phyloP scores from a whole-genome alignment of 306 rosid genomes.

The Cucumis hystrix region DNA sequence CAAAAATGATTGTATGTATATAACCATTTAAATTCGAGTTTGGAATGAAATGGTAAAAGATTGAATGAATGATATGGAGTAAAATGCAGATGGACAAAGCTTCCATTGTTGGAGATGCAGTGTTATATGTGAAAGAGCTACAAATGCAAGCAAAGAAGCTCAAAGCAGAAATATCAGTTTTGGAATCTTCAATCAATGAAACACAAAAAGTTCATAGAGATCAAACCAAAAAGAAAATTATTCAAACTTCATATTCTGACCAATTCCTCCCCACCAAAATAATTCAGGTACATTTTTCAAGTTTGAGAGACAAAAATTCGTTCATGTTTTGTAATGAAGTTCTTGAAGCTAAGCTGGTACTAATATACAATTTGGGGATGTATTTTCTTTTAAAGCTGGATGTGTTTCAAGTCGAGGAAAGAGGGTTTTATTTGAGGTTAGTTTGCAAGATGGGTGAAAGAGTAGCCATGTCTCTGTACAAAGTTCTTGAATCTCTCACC shows the following conservation, averaged over 20 bases:
- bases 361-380: not conserved
- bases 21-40: too few relatives aligned
- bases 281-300: conserved; percentile 35
- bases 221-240: conserved; percentile 13
- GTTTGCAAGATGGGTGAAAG: conserved; percentile 52
- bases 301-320: not conserved
- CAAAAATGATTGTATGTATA: too few relatives aligned
- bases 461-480: conserved; percentile 51
- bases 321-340: not conserved
- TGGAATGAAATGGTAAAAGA: not conserved
- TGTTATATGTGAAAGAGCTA: conserved; percentile 50
- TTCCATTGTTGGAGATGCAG: conserved; percentile 85
- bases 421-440: conserved; percentile 56
- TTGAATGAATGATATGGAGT: not conserved
- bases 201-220: conserved; percentile 20
- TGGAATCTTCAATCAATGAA: conserved; percentile 44
- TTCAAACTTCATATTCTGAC: conserved; percentile 13
- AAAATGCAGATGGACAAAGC: conserved; percentile 81
- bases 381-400: conserved; percentile 32
- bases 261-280: conserved; percentile 32
- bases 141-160: conserved; percentile 63
- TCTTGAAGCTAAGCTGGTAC: not conserved
- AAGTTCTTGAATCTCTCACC: conserved; percentile 59
- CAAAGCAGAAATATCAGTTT: conserved; percentile 51
- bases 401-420: conserved; percentile 75